Conservation (phyloP, 2,329 filamentous ascomycete species). For the Colletotrichum incanum region DNA sequence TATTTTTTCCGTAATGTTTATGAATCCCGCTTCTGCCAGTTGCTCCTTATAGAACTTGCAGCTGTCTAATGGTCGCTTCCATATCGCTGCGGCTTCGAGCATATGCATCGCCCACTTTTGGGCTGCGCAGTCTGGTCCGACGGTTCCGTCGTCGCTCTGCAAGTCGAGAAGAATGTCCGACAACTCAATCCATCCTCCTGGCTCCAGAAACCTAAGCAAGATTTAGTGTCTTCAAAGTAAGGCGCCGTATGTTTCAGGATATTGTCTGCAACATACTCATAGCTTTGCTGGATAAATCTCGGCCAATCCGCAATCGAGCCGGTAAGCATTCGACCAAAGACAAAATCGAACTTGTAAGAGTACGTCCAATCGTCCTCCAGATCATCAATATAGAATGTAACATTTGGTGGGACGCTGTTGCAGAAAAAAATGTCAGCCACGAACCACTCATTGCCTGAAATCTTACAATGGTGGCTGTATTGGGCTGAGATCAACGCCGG, state of each 20-base stretch:
- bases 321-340: slow-evolving; percentile 58
- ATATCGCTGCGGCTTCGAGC: slow-evolving; percentile 50
- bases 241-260: neutral
- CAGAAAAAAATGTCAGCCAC: slow-evolving; percentile 3
- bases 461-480: slow-evolving; percentile 57
- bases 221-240: neutral
- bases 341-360: slow-evolving; percentile 57
- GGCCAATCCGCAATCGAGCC: slow-evolving; percentile 55
- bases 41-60: slow-evolving; percentile 53
- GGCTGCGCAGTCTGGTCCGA: slow-evolving; percentile 46
- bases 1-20: slow-evolving; percentile 63
- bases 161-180: slow-evolving; percentile 59
- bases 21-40: slow-evolving; percentile 68
- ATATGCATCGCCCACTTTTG: slow-evolving; percentile 53
- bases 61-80: slow-evolving; percentile 51
- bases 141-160: slow-evolving; percentile 59
- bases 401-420: slow-evolving; percentile 63
- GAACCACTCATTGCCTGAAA: neutral
- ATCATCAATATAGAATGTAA: slow-evolving; percentile 64
- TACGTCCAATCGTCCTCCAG: slow-evolving; percentile 59
- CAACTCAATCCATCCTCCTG: slow-evolving; percentile 62
- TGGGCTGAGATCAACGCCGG: slow-evolving; percentile 60
- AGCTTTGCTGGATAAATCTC: slow-evolving; percentile 55
- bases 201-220: slow-evolving; percentile 50
- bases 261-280: slow-evolving; percentile 45